A percentile compares a stretch with the other conserved stretches of the same genome.
Conservation (phyloP, 176 grass and related monocot species). For the Typha latifolia region DNA sequence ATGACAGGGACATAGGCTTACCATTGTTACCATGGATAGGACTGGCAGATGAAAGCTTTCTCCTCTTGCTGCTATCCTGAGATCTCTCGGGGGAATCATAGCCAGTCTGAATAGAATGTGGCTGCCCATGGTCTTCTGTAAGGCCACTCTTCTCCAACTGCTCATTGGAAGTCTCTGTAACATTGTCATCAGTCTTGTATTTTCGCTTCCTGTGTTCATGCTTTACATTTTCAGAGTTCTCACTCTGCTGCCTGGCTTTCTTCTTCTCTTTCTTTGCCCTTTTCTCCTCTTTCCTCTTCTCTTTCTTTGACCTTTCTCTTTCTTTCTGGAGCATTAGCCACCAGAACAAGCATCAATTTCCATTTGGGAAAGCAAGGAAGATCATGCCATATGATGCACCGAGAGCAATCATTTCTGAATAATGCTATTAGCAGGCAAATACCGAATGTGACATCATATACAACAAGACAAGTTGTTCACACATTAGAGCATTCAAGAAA, state of each 20-base stretch:
- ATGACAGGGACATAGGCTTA: background rate
- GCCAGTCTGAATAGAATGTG: background rate
- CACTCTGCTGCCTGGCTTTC: background rate
- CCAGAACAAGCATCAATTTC: constrained; percentile 10
- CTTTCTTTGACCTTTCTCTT: constrained; percentile 4
- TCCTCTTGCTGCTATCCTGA: constrained; percentile 20
- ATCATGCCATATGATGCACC: background rate
- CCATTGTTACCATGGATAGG: background rate
- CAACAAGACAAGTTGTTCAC: background rate
- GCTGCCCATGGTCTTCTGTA: constrained; percentile 14
- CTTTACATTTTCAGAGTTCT: background rate
- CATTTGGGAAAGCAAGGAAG: background rate
- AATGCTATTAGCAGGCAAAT: background rate
- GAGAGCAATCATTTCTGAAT: constrained; percentile 1
- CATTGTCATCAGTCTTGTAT: background rate
- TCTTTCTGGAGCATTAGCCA: constrained; percentile 16
- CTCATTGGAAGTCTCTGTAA: background rate
- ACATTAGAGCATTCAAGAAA: background rate
- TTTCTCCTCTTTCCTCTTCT: background rate
- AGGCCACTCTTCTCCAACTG: constrained; percentile 14
- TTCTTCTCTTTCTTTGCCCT: background rate
- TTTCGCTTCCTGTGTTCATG: constrained; percentile 8
- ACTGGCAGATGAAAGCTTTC: background rate
- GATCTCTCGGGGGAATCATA: constrained; percentile 18
- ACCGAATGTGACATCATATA: background rate